phyloP scores from a whole-genome alignment of 2,329 filamentous ascomycete genomes.

The Colletotrichum salicis region DNA sequence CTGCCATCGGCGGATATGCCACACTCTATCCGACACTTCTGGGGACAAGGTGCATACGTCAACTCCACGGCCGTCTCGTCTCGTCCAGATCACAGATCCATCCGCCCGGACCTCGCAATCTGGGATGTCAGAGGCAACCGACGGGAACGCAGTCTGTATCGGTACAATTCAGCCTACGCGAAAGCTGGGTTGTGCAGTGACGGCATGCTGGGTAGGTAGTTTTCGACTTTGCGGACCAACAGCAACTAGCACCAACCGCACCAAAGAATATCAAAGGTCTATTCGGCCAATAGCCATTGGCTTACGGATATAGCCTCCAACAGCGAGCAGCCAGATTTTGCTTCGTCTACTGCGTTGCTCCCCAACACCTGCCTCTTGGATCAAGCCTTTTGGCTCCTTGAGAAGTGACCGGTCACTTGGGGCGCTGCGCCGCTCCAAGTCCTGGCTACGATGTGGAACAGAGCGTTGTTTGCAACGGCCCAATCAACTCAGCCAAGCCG shows the following conservation, averaged over 20 bases:
- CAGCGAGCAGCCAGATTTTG: conserved; percentile 8
- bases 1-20: conserved; percentile 9
- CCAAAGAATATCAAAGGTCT: neutral
- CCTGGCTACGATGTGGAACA: conserved; percentile 17
- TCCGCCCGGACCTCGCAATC: conserved; percentile 6
- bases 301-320: neutral
- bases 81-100: conserved; percentile 22
- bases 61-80: conserved; percentile 30
- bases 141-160: conserved; percentile 8
- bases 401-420: conserved; percentile 15
- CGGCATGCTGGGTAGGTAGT: neutral
- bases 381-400: conserved; percentile 1
- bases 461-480: conserved; percentile 23
- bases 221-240: neutral
- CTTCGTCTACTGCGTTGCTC: neutral
- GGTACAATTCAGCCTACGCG: neutral
- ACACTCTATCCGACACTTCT: conserved; percentile 12
- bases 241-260: neutral
- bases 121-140: conserved; percentile 20
- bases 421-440: conserved; percentile 22
- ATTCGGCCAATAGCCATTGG: neutral
- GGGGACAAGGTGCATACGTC: conserved; percentile 9
- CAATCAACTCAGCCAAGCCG: conserved; percentile 1
- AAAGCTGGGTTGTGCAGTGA: neutral
- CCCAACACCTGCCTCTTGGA: neutral